Evolutionary conservation across 2,329 filamentous ascomycete species (phyloP).

Genomic region (Microcyclospora pomicola): DNA sequence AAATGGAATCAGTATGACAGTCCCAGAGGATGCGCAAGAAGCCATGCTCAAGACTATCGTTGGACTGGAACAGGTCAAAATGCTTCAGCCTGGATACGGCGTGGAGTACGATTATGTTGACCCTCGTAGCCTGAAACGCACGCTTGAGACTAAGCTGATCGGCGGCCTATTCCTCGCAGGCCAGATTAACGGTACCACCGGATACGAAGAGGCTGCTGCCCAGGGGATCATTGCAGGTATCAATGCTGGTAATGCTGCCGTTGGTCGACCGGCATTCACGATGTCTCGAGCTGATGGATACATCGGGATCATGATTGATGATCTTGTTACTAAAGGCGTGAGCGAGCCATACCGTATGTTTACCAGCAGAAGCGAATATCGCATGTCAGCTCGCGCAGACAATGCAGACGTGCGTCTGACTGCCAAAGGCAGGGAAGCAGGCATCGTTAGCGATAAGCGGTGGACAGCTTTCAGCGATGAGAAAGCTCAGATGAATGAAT

Average conservation of each 20-base stretch:
- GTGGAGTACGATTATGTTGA: constrained; percentile 99
- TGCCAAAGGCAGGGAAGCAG: constrained; percentile 57
- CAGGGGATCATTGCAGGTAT: constrained; percentile 88
- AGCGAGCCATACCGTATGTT: constrained; percentile 98
- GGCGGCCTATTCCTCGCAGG: constrained; percentile 80
- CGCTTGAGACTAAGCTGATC: constrained; percentile 87
- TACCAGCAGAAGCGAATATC: constrained; percentile 87
- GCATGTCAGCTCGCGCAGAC: constrained; percentile 81
- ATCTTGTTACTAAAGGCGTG: constrained; percentile 91
- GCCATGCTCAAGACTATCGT: constrained; percentile 70
- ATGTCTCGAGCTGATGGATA: constrained; percentile 79
- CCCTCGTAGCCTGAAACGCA: constrained; percentile 72
- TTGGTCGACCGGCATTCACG: constrained; percentile 49
- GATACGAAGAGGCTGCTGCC: constrained; percentile 92
- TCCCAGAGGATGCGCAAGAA: constrained; percentile 77
- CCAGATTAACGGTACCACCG: constrained; percentile 96
- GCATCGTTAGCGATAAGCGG: constrained; percentile 63
- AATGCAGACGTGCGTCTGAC: constrained; percentile 88
- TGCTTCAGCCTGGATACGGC: constrained; percentile 91
- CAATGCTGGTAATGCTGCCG: constrained; percentile 75
- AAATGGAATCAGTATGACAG: constrained; percentile 94
- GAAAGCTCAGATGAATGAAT: constrained; percentile 50
- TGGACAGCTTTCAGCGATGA: constrained; percentile 60
- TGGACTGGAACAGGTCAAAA: constrained; percentile 77
- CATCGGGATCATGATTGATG: constrained; percentile 98